These are phyloP conservation scores for Aspergillus texensis DNA, from an alignment of 2,329 filamentous ascomycete species.

Conservation along the genomic window DNA sequence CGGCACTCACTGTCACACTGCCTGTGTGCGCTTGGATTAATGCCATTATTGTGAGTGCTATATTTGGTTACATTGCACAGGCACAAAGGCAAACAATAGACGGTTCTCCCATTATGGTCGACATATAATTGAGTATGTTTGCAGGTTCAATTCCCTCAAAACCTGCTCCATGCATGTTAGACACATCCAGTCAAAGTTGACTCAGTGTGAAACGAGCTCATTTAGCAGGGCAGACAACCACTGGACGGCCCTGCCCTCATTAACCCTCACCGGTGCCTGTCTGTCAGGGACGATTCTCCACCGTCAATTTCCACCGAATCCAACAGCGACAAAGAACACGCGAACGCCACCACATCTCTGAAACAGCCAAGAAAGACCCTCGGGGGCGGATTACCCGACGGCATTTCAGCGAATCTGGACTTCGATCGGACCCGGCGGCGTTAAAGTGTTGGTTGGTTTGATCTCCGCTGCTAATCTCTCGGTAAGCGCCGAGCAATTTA, in stretches of 20 bases:
- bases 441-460: neutral
- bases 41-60: neutral
- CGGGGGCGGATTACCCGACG: neutral
- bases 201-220: neutral
- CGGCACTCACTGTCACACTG: too few relatives aligned
- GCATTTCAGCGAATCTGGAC: neutral
- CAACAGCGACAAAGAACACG: neutral
- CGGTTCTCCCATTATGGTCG: neutral
- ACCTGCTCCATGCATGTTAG: neutral
- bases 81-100: neutral
- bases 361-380: neutral
- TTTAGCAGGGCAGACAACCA: neutral
- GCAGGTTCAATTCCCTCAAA: neutral
- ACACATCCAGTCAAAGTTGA: neutral
- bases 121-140: neutral
- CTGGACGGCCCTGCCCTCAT: neutral
- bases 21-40: neutral
- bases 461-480: conserved; percentile 2
- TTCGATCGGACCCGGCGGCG: neutral
- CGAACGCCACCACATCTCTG: neutral
- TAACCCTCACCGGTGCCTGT: neutral
- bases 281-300: neutral
- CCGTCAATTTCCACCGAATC: neutral
- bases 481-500: neutral
- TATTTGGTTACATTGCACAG: neutral